Evolutionary conservation across 2,329 filamentous ascomycete genomes (phyloP).

Genomic region (Colletotrichum sp.): DNA sequence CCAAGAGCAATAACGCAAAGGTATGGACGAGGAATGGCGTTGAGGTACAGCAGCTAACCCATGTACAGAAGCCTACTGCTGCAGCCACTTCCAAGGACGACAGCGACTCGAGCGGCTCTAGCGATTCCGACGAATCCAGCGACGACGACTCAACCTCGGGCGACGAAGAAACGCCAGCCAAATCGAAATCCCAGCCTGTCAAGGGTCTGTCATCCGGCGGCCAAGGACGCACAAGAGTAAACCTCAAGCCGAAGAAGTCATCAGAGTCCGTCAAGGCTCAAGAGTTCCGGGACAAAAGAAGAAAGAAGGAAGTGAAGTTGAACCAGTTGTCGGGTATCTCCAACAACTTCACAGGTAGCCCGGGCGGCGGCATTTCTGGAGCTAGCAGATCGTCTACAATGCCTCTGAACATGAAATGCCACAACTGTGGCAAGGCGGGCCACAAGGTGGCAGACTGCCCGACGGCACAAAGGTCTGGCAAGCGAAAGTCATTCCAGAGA

Average conservation of each 20-base stretch:
- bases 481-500: background rate
- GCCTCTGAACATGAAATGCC: conserved; percentile 56
- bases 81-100: conserved; percentile 21
- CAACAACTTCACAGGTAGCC: conserved; percentile 3
- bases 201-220: conserved; percentile 23
- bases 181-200: conserved; percentile 21
- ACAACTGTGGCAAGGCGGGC: conserved; percentile 64
- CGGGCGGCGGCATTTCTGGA: conserved; percentile 6
- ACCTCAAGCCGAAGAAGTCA: conserved; percentile 30
- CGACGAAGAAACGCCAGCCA: conserved; percentile 3
- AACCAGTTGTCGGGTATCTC: conserved; percentile 69
- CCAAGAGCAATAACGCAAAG: conserved; percentile 29
- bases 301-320: conserved; percentile 71
- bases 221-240: conserved; percentile 8
- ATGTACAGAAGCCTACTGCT: conserved; percentile 21
- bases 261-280: conserved; percentile 50
- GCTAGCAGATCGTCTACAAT: background rate
- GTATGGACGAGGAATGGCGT: conserved; percentile 23
- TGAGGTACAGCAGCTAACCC: background rate
- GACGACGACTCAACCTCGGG: background rate
- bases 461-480: conserved; percentile 24
- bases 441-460: conserved; percentile 66
- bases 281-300: conserved; percentile 62
- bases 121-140: conserved; percentile 16
- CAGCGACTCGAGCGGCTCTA: conserved; percentile 30